Evolutionary conservation across 2,329 filamentous ascomycete species (phyloP).

Genomic region (Daldinia eschscholtzii): DNA sequence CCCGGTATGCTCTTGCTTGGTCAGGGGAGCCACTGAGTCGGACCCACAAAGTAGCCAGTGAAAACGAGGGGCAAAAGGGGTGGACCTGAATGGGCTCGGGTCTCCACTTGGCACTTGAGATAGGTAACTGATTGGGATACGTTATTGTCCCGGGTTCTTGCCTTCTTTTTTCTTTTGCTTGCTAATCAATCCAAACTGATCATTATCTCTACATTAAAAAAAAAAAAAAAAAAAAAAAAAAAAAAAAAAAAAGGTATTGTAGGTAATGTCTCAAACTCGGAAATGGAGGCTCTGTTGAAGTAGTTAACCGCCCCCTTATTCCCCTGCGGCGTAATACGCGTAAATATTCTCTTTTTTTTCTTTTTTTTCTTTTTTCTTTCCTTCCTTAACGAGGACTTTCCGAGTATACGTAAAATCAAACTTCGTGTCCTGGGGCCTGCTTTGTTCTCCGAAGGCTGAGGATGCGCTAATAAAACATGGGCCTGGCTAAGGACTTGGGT

Average conservation of each 20-base stretch:
- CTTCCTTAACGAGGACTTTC: slow-evolving; percentile 2
- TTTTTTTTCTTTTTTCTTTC: neutral
- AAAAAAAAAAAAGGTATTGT: neutral
- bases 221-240: neutral
- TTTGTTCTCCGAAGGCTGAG: slow-evolving; percentile 25
- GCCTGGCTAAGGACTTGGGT: slow-evolving; percentile 4
- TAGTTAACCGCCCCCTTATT: neutral
- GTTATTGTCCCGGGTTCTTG: slow-evolving; percentile 26
- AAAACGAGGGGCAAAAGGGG: slow-evolving; percentile 40
- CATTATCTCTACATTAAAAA: neutral
- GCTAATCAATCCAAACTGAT: slow-evolving; percentile 34
- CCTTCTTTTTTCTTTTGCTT: slow-evolving; percentile 24
- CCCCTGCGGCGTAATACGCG: slow-evolving; percentile 19
- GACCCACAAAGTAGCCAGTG: slow-evolving; percentile 8
- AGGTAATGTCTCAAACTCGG: slow-evolving; percentile 24
- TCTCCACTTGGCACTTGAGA: slow-evolving; percentile 15
- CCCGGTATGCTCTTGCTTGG: slow-evolving; percentile 27
- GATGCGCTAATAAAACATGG: slow-evolving; percentile 37
- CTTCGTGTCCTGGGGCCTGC: slow-evolving; percentile 11
- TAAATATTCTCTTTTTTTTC: neutral
- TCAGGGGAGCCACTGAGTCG: slow-evolving; percentile 16
- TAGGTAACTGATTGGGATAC: slow-evolving; percentile 29
- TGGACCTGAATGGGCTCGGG: slow-evolving; percentile 33
- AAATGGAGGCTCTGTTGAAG: slow-evolving; percentile 14
- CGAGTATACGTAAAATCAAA: neutral